A percentile compares a stretch with the other conserved stretches of the same genome.
Conservation (phyloP, 73 alveolate species). For the Paraurostyla sp. region DNA sequence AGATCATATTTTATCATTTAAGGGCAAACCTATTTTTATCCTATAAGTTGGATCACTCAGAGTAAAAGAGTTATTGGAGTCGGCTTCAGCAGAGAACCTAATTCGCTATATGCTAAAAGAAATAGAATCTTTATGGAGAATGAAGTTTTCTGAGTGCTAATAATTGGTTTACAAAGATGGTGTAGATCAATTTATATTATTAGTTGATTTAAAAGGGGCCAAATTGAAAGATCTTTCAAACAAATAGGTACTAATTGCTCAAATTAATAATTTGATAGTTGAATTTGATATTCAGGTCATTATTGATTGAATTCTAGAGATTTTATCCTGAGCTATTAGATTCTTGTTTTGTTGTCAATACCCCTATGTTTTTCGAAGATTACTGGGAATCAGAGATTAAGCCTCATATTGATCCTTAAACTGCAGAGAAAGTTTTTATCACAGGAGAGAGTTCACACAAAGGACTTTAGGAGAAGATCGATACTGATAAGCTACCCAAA, state of each 20-base stretch:
- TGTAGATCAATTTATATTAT: constrained; percentile 39
- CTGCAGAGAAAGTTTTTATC: not conserved
- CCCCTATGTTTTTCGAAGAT: constrained; percentile 71
- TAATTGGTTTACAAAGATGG: not conserved
- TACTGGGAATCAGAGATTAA: constrained; percentile 37
- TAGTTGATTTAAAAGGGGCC: constrained; percentile 64
- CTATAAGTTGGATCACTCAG: constrained; percentile 22
- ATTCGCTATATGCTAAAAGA: constrained; percentile 47
- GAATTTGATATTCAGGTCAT: not conserved
- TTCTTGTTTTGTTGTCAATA: constrained; percentile 48
- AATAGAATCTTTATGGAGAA: constrained; percentile 61
- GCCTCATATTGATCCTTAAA: not conserved
- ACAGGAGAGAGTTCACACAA: constrained; percentile 39
- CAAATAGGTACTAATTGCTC: not conserved
- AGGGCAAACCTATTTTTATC: constrained; percentile 65
- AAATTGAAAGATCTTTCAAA: constrained; percentile 51
- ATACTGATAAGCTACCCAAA: constrained; percentile 26
- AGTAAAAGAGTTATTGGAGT: not conserved
- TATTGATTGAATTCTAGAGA: not conserved
- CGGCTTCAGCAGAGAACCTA: constrained; percentile 15
- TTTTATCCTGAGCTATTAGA: constrained; percentile 60
- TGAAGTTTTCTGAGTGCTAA: constrained; percentile 53
- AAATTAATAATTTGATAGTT: not conserved
- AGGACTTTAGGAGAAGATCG: not conserved
- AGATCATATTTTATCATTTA: not conserved